These are phyloP conservation scores for Penicillium paneum DNA, from an alignment of 2,329 filamentous ascomycete genomes.

Conservation along the genomic window DNA sequence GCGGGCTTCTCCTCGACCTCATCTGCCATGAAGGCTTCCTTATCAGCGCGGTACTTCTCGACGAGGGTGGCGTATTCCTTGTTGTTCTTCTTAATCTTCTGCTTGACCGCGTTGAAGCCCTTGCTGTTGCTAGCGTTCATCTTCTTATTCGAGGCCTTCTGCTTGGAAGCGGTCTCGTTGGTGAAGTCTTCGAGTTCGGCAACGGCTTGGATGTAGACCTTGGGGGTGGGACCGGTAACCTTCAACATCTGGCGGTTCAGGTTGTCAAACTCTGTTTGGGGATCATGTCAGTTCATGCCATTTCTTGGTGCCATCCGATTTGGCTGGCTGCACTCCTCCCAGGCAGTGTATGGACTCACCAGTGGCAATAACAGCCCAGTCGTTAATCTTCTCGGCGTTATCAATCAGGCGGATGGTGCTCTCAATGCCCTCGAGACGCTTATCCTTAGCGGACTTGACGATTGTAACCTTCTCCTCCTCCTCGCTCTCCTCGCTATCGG, in stretches of 20 bases:
- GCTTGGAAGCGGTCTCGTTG: slow-evolving; percentile 90
- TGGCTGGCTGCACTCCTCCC: neutral
- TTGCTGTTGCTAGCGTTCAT: slow-evolving; percentile 96
- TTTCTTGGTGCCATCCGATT: neutral
- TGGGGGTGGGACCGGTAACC: slow-evolving; percentile 75
- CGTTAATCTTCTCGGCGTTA: slow-evolving; percentile 95
- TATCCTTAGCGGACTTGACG: slow-evolving; percentile 97
- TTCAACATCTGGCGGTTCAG: slow-evolving; percentile 82
- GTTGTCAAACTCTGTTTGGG: slow-evolving; percentile 78
- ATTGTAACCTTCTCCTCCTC: slow-evolving; percentile 81
- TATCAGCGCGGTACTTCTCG: slow-evolving; percentile 79
- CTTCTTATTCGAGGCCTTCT: slow-evolving; percentile 95
- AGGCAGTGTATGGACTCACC: slow-evolving; percentile 55
- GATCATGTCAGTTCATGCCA: slow-evolving; percentile 14
- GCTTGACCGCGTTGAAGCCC: slow-evolving; percentile 93
- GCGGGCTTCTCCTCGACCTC: slow-evolving; percentile 62
- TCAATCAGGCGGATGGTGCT: slow-evolving; percentile 85
- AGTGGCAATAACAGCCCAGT: slow-evolving; percentile 89
- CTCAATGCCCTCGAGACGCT: slow-evolving; percentile 91
- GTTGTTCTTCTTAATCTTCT: slow-evolving; percentile 98
- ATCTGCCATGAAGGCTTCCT: slow-evolving; percentile 83
- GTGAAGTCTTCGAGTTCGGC: slow-evolving; percentile 92
- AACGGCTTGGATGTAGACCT: slow-evolving; percentile 87
- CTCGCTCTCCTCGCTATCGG: slow-evolving; percentile 76
- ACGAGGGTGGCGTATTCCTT: slow-evolving; percentile 89